A percentile compares a stretch with the other conserved stretches of the same genome.
These are phyloP conservation scores for Alternaria tenuissima DNA, from an alignment of 2,329 filamentous ascomycete species.

Conservation along the genomic window DNA sequence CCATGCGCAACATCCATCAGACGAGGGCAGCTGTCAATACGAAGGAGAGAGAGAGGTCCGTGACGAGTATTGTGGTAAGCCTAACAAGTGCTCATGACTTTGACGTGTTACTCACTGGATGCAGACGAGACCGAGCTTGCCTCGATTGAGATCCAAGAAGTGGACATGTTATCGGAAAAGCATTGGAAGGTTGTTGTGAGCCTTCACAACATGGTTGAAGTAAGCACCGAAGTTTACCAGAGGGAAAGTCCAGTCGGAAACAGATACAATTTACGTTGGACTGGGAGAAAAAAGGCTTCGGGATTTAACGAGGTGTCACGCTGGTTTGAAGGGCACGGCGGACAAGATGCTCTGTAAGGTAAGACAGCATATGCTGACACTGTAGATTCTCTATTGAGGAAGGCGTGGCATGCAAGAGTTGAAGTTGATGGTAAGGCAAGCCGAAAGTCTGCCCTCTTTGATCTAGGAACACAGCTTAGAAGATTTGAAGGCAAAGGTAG, in stretches of 20 bases:
- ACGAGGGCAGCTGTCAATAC: background rate
- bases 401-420: too few relatives aligned
- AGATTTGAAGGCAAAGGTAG: too few relatives aligned
- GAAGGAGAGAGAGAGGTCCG: background rate
- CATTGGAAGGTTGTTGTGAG: background rate
- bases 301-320: background rate
- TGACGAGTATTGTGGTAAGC: background rate
- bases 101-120: background rate
- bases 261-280: background rate
- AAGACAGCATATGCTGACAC: too few relatives aligned
- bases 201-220: background rate
- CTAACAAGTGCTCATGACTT: background rate
- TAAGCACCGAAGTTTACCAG: background rate
- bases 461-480: too few relatives aligned
- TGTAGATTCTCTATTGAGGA: too few relatives aligned
- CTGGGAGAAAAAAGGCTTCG: background rate
- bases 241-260: background rate
- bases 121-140: background rate
- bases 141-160: background rate
- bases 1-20: background rate
- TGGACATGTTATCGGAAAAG: background rate
- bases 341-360: background rate
- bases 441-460: too few relatives aligned
- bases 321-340: background rate
- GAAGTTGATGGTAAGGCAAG: too few relatives aligned